phyloP scores from a whole-genome alignment of 2,329 filamentous ascomycete genomes.

The Colletotrichum falcatum region DNA sequence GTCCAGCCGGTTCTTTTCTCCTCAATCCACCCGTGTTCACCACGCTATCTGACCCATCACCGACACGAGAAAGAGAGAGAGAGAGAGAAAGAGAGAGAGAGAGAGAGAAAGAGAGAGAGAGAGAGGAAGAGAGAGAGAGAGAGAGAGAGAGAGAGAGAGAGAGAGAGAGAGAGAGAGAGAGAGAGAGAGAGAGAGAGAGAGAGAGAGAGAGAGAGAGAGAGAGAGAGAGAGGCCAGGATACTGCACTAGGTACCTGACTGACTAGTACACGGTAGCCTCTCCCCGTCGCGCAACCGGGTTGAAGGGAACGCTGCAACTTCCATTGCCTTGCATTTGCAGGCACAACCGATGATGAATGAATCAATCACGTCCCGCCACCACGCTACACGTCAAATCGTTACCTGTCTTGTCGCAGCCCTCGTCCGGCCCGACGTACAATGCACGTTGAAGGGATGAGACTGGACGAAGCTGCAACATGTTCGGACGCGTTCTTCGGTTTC shows the following conservation, averaged over 20 bases:
- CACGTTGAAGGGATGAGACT: conserved; percentile 12
- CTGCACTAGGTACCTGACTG: neutral
- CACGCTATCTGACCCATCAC: no score
- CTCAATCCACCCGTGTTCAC: neutral
- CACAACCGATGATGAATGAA: conserved; percentile 1
- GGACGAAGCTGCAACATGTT: conserved; percentile 40
- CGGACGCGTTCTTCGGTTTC: conserved; percentile 38
- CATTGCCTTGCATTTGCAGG: conserved; percentile 11
- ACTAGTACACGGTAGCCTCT: neutral
- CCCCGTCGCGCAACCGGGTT: neutral
- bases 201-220: neutral
- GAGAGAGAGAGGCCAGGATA: neutral
- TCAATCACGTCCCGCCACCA: neutral
- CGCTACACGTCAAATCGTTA: conserved; percentile 16
- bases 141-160: neutral
- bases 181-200: neutral
- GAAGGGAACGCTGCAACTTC: neutral
- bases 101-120: neutral
- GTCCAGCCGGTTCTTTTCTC: conserved; percentile 1
- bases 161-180: neutral
- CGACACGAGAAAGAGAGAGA: neutral
- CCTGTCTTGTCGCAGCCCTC: conserved; percentile 27
- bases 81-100: neutral
- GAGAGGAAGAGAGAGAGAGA: neutral
- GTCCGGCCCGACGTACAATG: conserved; percentile 15